Conservation (phyloP, 2,329 filamentous ascomycete genomes). For the Cercospora sp. region DNA sequence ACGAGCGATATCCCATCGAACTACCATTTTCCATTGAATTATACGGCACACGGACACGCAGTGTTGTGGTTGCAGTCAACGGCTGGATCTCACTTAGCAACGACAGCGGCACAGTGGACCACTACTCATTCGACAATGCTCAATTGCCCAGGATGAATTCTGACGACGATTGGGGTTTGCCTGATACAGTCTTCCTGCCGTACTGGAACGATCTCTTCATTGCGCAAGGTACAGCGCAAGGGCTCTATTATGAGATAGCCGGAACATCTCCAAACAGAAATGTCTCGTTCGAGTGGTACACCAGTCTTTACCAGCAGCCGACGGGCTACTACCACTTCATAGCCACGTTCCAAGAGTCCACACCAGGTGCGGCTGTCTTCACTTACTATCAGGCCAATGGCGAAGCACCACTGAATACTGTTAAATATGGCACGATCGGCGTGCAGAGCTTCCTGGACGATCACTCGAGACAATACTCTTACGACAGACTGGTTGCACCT, state of each 20-base stretch:
- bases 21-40: conserved; percentile 3
- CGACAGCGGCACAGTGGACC: conserved; percentile 6
- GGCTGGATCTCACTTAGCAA: conserved; percentile 10
- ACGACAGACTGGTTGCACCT: conserved; percentile 2
- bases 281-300: conserved; percentile 27
- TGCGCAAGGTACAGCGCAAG: conserved; percentile 20
- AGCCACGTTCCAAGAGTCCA: conserved; percentile 9
- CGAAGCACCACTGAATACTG: conserved; percentile 4
- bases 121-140: conserved; percentile 12
- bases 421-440: conserved; percentile 6
- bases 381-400: conserved; percentile 14
- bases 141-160: conserved; percentile 9
- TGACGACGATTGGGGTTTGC: conserved; percentile 8
- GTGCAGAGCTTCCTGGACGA: conserved; percentile 11
- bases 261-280: conserved; percentile 11
- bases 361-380: conserved; percentile 2
- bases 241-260: conserved; percentile 27
- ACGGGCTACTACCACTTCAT: conserved; percentile 12
- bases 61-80: conserved; percentile 5
- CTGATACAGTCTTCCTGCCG: conserved; percentile 17
- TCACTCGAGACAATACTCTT: conserved; percentile 2
- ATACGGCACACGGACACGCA: conserved; percentile 3
- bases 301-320: conserved; percentile 18
- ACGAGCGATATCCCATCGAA: conserved; percentile 5
- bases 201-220: conserved; percentile 31